phyloP scores from a whole-genome alignment of 1,284 basidiomycete species.

The Sanguinoderma infundibulare region DNA sequence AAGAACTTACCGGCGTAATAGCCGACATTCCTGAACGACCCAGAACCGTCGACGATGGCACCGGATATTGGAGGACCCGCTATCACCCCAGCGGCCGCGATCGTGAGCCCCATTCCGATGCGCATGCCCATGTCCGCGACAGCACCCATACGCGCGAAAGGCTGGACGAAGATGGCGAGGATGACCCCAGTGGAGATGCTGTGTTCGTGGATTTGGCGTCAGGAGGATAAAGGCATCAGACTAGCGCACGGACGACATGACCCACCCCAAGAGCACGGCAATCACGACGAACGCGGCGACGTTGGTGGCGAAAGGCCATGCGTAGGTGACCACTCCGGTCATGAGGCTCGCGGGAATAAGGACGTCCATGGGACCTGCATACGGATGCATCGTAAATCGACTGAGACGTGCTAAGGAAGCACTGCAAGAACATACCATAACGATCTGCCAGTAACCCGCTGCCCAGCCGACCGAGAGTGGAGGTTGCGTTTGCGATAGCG shows the following conservation, averaged over 20 bases:
- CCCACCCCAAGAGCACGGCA: constrained; percentile 13
- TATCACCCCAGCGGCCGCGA: constrained; percentile 46
- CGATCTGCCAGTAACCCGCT: constrained; percentile 44
- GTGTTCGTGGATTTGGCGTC: constrained; percentile 43
- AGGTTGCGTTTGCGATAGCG: constrained; percentile 47
- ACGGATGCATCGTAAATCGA: background rate
- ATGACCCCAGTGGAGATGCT: constrained; percentile 60
- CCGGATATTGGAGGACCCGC: constrained; percentile 58
- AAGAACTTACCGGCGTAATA: constrained; percentile 54
- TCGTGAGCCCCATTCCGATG: constrained; percentile 53
- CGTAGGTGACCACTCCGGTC: constrained; percentile 53
- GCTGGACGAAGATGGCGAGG: constrained; percentile 55
- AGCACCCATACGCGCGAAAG: constrained; percentile 58
- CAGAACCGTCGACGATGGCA: constrained; percentile 46
- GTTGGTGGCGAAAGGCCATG: constrained; percentile 56
- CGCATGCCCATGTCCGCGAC: constrained; percentile 57
- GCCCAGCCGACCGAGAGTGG: constrained; percentile 44
- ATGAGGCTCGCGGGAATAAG: constrained; percentile 54
- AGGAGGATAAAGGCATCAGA: background rate
- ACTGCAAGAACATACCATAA: constrained; percentile 32
- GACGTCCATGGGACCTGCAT: constrained; percentile 53
- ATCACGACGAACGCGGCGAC: constrained; percentile 46
- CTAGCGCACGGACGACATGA: no score
- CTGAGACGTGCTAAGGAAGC: background rate
- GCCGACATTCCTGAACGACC: constrained; percentile 51